A percentile compares a stretch with the other conserved stretches of the same genome.
Conservation (phyloP, 2,329 filamentous ascomycete species). For the Nemania sp. region DNA sequence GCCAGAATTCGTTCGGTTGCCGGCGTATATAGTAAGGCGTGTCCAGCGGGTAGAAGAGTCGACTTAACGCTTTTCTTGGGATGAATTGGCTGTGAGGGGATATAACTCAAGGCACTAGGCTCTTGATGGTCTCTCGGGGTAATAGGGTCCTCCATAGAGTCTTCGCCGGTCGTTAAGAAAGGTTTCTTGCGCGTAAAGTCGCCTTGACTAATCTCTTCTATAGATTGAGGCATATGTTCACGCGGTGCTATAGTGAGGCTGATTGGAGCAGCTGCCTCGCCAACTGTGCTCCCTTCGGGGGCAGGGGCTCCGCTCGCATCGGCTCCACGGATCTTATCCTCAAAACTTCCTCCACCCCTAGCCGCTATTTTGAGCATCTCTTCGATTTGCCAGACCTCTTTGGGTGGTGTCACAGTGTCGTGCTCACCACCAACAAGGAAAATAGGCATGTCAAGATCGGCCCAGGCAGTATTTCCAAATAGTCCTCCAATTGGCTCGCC, state of each 20-base stretch:
- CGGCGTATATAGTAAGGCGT: conserved; percentile 86
- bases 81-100: conserved; percentile 62
- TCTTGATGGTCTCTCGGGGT: conserved; percentile 61
- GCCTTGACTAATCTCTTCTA: conserved; percentile 55
- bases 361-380: conserved; percentile 51
- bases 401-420: conserved; percentile 80
- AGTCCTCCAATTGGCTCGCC: conserved; percentile 71
- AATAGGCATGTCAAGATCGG: conserved; percentile 76
- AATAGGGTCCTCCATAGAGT: conserved; percentile 56
- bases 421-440: conserved; percentile 82
- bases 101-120: conserved; percentile 50
- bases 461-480: conserved; percentile 78
- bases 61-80: conserved; percentile 72
- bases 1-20: conserved; percentile 80
- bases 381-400: conserved; percentile 76
- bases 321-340: conserved; percentile 20
- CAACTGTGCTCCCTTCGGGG: conserved; percentile 52
- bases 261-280: conserved; percentile 63
- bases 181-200: conserved; percentile 52
- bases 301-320: conserved; percentile 12
- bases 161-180: conserved; percentile 41
- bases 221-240: conserved; percentile 53
- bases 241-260: conserved; percentile 51
- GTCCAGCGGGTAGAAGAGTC: conserved; percentile 78
- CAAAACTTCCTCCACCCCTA: conserved; percentile 13